Conservation (phyloP, 2,329 filamentous ascomycete species). For the Drechslera avenae region DNA sequence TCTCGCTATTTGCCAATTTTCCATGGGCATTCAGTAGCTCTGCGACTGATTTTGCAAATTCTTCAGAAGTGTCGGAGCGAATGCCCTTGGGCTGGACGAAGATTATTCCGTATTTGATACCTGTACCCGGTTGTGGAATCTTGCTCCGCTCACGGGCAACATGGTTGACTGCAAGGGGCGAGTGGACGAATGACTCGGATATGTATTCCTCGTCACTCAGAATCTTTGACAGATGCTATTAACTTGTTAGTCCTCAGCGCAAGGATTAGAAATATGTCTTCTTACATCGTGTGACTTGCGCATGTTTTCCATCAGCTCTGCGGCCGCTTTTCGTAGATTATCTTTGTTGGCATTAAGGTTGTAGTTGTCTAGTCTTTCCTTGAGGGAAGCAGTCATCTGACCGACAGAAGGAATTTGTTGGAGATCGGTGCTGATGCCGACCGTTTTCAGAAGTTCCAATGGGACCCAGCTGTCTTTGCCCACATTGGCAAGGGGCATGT, state of each 20-base stretch:
- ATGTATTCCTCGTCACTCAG: too few relatives aligned
- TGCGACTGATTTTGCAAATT: neutral
- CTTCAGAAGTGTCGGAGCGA: neutral
- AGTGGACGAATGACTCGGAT: too few relatives aligned
- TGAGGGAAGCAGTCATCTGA: neutral
- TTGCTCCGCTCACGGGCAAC: too few relatives aligned
- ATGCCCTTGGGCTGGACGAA: neutral
- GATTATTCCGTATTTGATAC: neutral
- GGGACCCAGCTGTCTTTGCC: neutral
- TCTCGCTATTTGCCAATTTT: neutral
- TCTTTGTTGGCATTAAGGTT: neutral
- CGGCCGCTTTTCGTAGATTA: neutral
- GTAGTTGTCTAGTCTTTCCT: neutral
- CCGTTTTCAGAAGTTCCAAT: neutral
- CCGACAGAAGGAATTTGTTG: neutral
- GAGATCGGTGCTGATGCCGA: neutral
- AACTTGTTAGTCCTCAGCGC: neutral
- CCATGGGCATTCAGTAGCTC: neutral
- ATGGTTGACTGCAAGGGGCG: too few relatives aligned
- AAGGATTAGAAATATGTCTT: neutral
- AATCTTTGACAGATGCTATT: neutral
- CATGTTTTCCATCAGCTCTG: neutral
- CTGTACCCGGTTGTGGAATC: neutral
- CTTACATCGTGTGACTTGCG: neutral
- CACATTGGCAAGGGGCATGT: neutral